Conservation (phyloP, 2,329 filamentous ascomycete genomes). For the Furcasterigmium furcatum region DNA sequence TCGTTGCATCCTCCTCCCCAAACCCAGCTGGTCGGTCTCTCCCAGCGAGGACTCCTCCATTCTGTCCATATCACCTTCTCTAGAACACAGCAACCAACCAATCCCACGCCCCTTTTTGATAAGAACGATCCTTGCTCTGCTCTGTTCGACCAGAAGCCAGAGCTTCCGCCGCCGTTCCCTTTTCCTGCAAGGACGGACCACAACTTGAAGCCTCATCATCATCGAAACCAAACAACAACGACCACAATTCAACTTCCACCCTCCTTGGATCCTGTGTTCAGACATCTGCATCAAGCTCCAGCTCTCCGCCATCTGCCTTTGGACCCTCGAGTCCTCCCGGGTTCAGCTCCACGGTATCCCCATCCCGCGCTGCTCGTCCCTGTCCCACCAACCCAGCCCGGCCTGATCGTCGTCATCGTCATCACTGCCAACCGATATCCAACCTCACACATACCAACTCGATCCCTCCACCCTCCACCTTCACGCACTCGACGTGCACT, state of each 20-base stretch:
- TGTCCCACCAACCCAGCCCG: neutral
- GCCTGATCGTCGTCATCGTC: conserved; percentile 5
- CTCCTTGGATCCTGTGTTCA: conserved; percentile 7
- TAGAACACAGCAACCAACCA: conserved; percentile 9
- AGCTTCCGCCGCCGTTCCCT: conserved; percentile 13
- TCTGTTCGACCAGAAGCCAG: conserved; percentile 5
- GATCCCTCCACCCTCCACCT: conserved; percentile 3
- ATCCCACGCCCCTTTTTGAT: conserved; percentile 11
- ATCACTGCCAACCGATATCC: conserved; percentile 5
- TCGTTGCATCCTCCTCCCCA: conserved; percentile 11
- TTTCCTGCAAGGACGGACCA: conserved; percentile 3
- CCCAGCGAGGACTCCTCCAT: conserved; percentile 13
- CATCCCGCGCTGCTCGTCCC: neutral
- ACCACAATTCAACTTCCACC: conserved; percentile 9
- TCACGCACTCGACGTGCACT: conserved; percentile 40
- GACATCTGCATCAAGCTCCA: neutral
- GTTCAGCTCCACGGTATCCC: neutral
- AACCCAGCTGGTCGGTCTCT: conserved; percentile 10
- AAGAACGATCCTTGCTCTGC: conserved; percentile 14
- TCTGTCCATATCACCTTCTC: conserved; percentile 11
- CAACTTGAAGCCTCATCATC: conserved; percentile 5
- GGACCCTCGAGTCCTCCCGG: neutral
- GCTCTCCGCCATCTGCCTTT: neutral
- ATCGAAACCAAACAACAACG: neutral
- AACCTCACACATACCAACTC: neutral